These are phyloP conservation scores for Chrysosporium queenslandicum DNA, from an alignment of 2,329 filamentous ascomycete genomes.

Conservation along the genomic window DNA sequence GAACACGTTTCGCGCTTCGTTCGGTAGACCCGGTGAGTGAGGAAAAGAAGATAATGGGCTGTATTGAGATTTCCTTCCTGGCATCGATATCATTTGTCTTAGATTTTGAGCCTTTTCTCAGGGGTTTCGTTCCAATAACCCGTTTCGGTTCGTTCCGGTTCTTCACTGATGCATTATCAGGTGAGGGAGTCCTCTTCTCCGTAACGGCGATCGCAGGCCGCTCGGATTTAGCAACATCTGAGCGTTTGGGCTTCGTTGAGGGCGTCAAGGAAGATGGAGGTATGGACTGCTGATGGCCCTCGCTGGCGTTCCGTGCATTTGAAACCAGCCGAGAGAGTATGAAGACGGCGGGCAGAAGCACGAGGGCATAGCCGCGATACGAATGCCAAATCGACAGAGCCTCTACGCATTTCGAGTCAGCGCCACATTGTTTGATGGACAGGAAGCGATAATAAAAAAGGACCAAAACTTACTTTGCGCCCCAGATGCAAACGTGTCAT, in stretches of 20 bases:
- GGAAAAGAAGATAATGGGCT: slow-evolving; percentile 77
- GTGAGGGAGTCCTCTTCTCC: slow-evolving; percentile 10
- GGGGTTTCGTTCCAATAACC: slow-evolving; percentile 14
- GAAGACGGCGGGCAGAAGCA: not conserved
- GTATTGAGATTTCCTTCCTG: slow-evolving; percentile 27
- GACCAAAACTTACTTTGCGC: not conserved
- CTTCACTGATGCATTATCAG: not conserved
- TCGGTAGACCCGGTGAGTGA: slow-evolving; percentile 79
- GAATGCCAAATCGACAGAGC: slow-evolving; percentile 15
- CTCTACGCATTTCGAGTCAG: slow-evolving; percentile 8
- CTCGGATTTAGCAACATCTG: not conserved
- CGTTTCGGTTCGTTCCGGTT: slow-evolving; percentile 14
- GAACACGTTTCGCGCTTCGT: slow-evolving; percentile 56
- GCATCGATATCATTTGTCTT: not conserved
- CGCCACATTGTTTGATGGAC: too few relatives aligned
- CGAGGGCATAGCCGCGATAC: slow-evolving; percentile 11
- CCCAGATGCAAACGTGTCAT: slow-evolving; percentile 4
- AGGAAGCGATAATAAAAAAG: too few relatives aligned
- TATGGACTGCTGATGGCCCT: not conserved
- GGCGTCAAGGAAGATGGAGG: not conserved
- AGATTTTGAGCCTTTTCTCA: slow-evolving; percentile 7
- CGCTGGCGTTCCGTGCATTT: not conserved
- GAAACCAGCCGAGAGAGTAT: slow-evolving; percentile 5
- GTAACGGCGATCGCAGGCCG: not conserved
- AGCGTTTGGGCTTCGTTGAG: not conserved